Conservation (phyloP, 1,284 basidiomycete genomes). For the Cryptococcus sp. region DNA sequence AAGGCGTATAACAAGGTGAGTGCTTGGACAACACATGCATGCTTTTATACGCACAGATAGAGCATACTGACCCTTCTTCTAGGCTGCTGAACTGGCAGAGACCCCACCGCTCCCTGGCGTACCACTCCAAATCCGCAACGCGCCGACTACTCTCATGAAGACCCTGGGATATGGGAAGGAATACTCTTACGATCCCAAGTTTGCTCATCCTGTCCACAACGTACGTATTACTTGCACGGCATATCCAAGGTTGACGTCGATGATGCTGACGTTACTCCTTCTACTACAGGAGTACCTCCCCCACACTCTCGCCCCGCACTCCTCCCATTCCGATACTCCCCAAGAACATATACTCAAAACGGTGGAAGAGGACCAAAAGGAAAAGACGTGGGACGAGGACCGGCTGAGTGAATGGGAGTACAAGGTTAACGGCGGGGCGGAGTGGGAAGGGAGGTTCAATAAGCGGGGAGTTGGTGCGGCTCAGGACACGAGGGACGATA, state of each 20-base stretch:
- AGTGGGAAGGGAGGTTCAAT: slow-evolving; percentile 60
- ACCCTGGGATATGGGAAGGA: slow-evolving; percentile 69
- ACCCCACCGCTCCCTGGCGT: slow-evolving; percentile 51
- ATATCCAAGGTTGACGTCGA: neutral
- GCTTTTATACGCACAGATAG: neutral
- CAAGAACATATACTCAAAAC: slow-evolving; percentile 55
- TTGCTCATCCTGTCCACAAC: slow-evolving; percentile 70
- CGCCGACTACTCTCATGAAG: slow-evolving; percentile 78
- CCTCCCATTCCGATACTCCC: slow-evolving; percentile 26
- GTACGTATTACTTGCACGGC: slow-evolving; percentile 50
- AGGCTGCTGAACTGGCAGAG: slow-evolving; percentile 63
- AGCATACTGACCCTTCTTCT: neutral
- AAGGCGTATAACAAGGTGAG: slow-evolving; percentile 63
- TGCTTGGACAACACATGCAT: neutral
- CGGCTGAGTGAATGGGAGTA: slow-evolving; percentile 68
- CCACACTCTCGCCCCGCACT: slow-evolving; percentile 43
- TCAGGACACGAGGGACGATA: no score
- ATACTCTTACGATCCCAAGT: slow-evolving; percentile 77
- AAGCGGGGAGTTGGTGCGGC: no score
- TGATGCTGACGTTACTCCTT: neutral
- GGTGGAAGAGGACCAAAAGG: slow-evolving; percentile 55
- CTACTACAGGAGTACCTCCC: slow-evolving; percentile 52
- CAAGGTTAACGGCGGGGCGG: slow-evolving; percentile 59
- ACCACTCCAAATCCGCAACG: slow-evolving; percentile 78
- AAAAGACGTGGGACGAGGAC: slow-evolving; percentile 72